Percentiles rank a stretch among this genome's conserved stretches.
Conservation (phyloP, 768 basidiomycete species). For the Russula foetens region DNA sequence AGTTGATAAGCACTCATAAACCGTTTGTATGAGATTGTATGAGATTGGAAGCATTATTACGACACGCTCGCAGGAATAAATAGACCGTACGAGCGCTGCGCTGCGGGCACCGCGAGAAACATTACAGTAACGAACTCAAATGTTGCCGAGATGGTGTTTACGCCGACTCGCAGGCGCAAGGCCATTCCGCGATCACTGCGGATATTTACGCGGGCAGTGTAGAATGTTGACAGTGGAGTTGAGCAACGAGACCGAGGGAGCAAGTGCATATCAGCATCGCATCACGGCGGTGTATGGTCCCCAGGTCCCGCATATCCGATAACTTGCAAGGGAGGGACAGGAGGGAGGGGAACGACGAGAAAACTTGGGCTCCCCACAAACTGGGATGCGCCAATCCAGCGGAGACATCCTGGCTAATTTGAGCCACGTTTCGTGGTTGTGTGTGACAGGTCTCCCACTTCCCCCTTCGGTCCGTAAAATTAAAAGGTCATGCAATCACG, state of each 20-base stretch:
- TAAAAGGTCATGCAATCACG: neutral
- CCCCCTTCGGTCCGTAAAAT: neutral
- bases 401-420: neutral
- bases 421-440: neutral
- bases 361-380: neutral
- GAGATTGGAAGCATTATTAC: neutral
- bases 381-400: neutral
- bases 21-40: too few relatives aligned
- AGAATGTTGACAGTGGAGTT: neutral
- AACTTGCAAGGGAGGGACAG: neutral
- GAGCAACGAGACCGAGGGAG: neutral
- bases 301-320: neutral
- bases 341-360: neutral
- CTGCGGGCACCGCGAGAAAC: neutral
- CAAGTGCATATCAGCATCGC: neutral
- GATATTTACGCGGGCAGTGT: neutral
- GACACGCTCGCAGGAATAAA: neutral
- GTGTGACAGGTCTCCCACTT: too few relatives aligned
- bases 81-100: neutral
- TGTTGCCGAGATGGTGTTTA: conserved; percentile 4
- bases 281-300: too few relatives aligned
- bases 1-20: neutral
- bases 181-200: neutral
- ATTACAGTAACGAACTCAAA: neutral
- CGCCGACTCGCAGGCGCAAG: conserved; percentile 1